These are phyloP conservation scores for Colletotrichum aenigma DNA, from an alignment of 2,329 filamentous ascomycete species.

Conservation along the genomic window DNA sequence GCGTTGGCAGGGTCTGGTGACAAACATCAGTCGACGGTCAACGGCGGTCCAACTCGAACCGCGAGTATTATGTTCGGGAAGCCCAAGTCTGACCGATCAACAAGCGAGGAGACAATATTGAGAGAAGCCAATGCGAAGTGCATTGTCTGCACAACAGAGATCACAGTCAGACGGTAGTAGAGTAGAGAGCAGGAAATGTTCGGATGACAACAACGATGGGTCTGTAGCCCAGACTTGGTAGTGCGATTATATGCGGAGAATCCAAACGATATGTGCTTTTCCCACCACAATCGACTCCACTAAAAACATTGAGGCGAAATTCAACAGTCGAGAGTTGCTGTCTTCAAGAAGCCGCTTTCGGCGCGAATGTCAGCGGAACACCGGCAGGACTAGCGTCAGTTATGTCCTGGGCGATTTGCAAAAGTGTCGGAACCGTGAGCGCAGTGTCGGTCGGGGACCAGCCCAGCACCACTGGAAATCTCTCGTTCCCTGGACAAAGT, in stretches of 20 bases:
- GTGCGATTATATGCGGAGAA: not conserved
- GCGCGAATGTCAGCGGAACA: not conserved
- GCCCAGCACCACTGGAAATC: not conserved
- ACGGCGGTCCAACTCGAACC: not conserved
- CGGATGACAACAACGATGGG: fast-evolving
- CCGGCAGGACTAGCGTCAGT: not conserved
- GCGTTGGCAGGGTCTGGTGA: not conserved
- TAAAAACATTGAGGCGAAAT: no score
- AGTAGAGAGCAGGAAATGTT: fast-evolving
- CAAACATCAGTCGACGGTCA: not conserved
- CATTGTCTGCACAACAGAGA: not conserved
- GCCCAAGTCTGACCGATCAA: not conserved
- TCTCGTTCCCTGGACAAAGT: conserved; percentile 1
- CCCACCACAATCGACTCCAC: not conserved
- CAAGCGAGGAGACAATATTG: not conserved
- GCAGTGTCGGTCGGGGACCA: not conserved
- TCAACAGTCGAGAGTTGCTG: no score
- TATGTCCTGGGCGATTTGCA: not conserved
- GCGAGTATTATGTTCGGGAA: not conserved
- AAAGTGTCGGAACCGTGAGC: not conserved
- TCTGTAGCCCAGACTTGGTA: not conserved
- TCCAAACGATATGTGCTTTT: not conserved
- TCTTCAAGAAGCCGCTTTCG: not conserved
- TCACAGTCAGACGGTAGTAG: not conserved
- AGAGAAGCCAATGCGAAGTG: not conserved